Base-by-base conservation (phyloP, 352 stramenopile species). In the Pythium apleroticum region DNA sequence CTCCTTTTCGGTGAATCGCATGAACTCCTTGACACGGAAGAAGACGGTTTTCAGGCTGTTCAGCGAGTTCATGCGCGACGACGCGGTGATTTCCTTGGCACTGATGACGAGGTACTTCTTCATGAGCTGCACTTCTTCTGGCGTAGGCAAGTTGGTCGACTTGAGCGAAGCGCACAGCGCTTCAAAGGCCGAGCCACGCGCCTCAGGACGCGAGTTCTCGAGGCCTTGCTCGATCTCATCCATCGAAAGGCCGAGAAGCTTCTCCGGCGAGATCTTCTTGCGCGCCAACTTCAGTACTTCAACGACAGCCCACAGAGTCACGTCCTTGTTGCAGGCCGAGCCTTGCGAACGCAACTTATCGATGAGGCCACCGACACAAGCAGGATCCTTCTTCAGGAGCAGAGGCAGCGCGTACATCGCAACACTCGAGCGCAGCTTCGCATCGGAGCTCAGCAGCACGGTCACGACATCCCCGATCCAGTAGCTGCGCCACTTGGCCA, bases 281-380 rank as follows among this genome's bases (percentile, higher is more conserved):
- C 86, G 79, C 14, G 86, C 86, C 70, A 86, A 85, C 68, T 95
- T 95, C 14, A 93, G 69, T 8, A 93, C 76, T 57, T 93, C 84
- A 19, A 95, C 72, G 50, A 90, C 78, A 33, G 82, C 81, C 86
- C 86, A 95, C 20, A 93, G 59, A 7, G 63, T 60, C 31, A 81
- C 70, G 66, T 91, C 77, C 4, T 71, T 72, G 14, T 71, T 55
- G 52, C 9, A 11, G 41, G 67, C 49, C 15, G 39, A 33, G 1
- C 65, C 60, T 9, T 58, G 46, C 1, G 54, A 25, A 52, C 84
- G 80, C n/a, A 91, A 63, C 33, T 65, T 63, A 17, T 86, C 60
- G 9, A 92, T 78, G 25, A 92, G 69, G 3, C 74, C 17, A 19
- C 67, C 45, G 3, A 92, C 76, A 46, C 80, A 89, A 14, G 65